A percentile compares a stretch with the other conserved stretches of the same genome.
Conservation (phyloP, 768 basidiomycete species). For the Leccinum boreale region DNA sequence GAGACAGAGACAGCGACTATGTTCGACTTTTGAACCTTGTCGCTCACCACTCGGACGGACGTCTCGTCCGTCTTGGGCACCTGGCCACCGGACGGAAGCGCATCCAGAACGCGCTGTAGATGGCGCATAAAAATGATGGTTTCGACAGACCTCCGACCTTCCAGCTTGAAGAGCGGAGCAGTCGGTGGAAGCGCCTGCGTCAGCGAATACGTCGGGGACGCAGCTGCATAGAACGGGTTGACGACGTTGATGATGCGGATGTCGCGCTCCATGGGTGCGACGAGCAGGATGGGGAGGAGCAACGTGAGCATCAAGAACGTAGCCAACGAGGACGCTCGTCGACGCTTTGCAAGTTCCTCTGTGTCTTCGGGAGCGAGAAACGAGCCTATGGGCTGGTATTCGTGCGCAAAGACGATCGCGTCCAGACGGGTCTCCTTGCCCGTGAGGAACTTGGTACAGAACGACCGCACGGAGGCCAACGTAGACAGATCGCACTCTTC, state of each 20-base stretch:
- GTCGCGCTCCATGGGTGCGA: constrained; percentile 83
- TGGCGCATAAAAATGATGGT: constrained; percentile 67
- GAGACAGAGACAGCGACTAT: constrained; percentile 72
- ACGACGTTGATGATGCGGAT: constrained; percentile 86
- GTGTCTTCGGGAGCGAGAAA: constrained; percentile 32
- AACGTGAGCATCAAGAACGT: constrained; percentile 79
- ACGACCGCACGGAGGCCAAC: constrained; percentile 61
- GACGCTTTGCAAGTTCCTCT: constrained; percentile 31
- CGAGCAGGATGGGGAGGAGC: constrained; percentile 74
- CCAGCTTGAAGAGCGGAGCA: constrained; percentile 43
- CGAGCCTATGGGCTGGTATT: constrained; percentile 63
- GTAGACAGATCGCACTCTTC: constrained; percentile 74
- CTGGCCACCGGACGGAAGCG: constrained; percentile 63
- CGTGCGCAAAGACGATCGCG: constrained; percentile 75
- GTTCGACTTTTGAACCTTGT: constrained; percentile 58
- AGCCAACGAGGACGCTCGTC: constrained; percentile 55
- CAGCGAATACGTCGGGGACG: constrained; percentile 43
- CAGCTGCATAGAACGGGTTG: constrained; percentile 89
- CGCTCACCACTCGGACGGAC: constrained; percentile 36
- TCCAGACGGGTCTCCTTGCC: constrained; percentile 70
- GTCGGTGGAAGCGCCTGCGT: constrained; percentile 27
- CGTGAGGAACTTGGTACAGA: constrained; percentile 66
- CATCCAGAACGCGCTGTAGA: constrained; percentile 81
- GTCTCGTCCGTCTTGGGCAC: constrained; percentile 38
- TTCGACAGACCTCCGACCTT: constrained; percentile 65